Base-by-base conservation (phyloP, 2,329 filamentous ascomycete species). In the Sarocladiaceae sp. region DNA sequence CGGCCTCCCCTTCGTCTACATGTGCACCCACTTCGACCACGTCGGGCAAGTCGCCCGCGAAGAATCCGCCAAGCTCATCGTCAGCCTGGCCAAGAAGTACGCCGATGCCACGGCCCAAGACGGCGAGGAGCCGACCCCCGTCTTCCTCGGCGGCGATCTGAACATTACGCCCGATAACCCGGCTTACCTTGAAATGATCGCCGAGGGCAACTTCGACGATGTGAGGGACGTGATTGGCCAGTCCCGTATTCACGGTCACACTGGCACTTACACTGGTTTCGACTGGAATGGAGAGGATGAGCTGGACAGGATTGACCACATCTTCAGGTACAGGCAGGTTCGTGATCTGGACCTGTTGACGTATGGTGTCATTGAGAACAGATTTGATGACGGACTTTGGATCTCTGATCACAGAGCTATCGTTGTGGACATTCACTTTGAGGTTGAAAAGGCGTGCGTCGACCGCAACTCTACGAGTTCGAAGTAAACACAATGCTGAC, bases 1-100 rank as follows among this genome's bases (percentile, higher is more conserved):
- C 18, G 66, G 66, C 11, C 63, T 59, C 18, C 61, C 58, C 11
- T 52, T 81, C 5, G 67, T 77, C 3, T 73, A 72, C 15, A 68
- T 78, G 66, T 75, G 73, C 59, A 82, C 78, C 5, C 78, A 82
- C 58, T 71, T 80, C 15, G 79, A 82, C 57, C 68, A 82, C 54
- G 57, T 67, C 17, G 76, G 78, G 2, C 55, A 61, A 4, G 57
- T 58, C 3, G 66, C 74, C 2, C 66, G 77, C 5, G 62, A 65
- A 59, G 74, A 64, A 58, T 69, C 58, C 59, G 76, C 57, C 59
- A 69, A 63, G 57, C 72, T 60, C 4, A 60, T 78, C 20, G 62
- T 69, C 52, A 25, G 55, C 5, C n/a, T 67, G 3, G 62, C 66
- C 2, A 52, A 58, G 13, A 56, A 59, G n/a, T 67, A 61, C 64